Conservation (phyloP, 306 rosid genomes). For the Vachellia pachyceras region DNA sequence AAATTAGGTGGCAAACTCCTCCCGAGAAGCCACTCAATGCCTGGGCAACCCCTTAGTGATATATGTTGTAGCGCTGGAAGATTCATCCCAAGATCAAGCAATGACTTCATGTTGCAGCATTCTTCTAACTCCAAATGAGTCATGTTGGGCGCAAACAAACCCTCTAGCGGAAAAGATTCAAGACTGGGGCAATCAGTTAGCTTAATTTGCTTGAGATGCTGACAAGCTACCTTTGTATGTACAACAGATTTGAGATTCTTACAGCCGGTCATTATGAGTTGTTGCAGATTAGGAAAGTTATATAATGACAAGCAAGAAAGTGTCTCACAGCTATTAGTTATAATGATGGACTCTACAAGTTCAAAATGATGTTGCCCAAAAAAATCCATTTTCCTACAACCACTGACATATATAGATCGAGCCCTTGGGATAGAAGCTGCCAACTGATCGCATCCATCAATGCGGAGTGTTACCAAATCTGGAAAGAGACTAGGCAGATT, state of each 20-base stretch:
- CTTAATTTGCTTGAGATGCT: background rate
- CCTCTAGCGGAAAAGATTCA: background rate
- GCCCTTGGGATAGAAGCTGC: background rate
- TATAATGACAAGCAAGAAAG: background rate
- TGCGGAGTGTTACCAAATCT: background rate
- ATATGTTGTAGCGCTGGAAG: background rate
- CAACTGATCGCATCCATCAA: background rate
- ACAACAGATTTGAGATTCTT: background rate
- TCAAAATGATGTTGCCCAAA: background rate
- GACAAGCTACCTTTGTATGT: background rate
- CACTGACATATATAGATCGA: background rate
- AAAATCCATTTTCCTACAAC: background rate
- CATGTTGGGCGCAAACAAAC: background rate
- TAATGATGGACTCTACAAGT: background rate
- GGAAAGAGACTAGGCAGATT: background rate
- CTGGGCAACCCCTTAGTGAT: background rate
- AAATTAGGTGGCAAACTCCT: slow-evolving; percentile 10
- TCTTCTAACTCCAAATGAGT: background rate
- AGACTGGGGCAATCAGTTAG: background rate
- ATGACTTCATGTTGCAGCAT: background rate
- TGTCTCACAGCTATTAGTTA: background rate
- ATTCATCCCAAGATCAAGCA: background rate
- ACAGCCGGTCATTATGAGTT: background rate
- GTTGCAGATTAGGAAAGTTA: background rate
- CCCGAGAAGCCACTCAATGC: slow-evolving; percentile 8